phyloP scores from a whole-genome alignment of 495 filamentous ascomycete species.

The Eremomyces bilateralis region DNA sequence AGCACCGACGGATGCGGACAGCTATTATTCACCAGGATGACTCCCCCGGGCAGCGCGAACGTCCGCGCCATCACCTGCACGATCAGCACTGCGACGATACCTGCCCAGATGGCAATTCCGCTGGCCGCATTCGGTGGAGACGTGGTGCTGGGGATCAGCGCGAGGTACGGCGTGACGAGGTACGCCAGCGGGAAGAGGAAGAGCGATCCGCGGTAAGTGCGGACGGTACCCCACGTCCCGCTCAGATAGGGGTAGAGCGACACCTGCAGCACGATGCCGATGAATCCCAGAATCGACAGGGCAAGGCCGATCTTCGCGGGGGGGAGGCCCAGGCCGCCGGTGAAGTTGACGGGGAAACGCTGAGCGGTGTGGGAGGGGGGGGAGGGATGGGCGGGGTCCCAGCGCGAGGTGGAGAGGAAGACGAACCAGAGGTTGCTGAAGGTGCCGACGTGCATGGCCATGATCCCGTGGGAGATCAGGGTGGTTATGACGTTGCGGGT shows the following conservation, averaged over 20 bases:
- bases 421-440: slow-evolving; percentile 57
- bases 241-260: slow-evolving; percentile 45
- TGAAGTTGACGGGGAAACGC: slow-evolving; percentile 36
- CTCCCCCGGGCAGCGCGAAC: slow-evolving; percentile 43
- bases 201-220: slow-evolving; percentile 34
- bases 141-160: slow-evolving; percentile 27
- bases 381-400: slow-evolving; percentile 21
- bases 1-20: slow-evolving; percentile 38
- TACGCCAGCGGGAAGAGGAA: slow-evolving; percentile 47
- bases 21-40: slow-evolving; percentile 49
- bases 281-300: slow-evolving; percentile 44
- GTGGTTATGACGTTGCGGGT: slow-evolving; percentile 39
- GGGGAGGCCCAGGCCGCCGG: slow-evolving; percentile 49
- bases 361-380: slow-evolving; percentile 14
- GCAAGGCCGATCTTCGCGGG: slow-evolving; percentile 46
- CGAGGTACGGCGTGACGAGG: slow-evolving; percentile 41
- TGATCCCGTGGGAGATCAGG: slow-evolving; percentile 38
- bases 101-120: slow-evolving; percentile 36
- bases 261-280: slow-evolving; percentile 47
- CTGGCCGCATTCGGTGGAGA: slow-evolving; percentile 26
- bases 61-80: slow-evolving; percentile 51
- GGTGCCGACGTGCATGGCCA: slow-evolving; percentile 53
- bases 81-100: slow-evolving; percentile 38
- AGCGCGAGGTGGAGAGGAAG: slow-evolving; percentile 43
- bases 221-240: slow-evolving; percentile 36